Conservation (phyloP, 345 rosid genomes). For the Acer saccharum region DNA sequence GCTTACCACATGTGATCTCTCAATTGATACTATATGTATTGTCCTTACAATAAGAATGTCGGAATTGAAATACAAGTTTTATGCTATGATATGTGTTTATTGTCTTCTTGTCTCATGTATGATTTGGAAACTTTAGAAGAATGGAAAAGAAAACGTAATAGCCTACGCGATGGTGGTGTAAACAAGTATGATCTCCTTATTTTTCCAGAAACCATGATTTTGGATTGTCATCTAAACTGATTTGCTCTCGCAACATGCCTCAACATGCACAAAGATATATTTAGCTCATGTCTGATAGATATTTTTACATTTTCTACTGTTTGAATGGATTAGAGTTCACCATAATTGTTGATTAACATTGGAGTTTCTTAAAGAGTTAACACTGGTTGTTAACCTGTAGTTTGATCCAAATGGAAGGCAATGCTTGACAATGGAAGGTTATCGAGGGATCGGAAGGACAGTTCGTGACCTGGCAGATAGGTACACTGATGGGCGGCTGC, state of each 20-base stretch:
- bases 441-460: conserved; percentile 61
- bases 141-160: background rate
- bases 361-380: background rate
- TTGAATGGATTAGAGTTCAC: background rate
- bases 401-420: conserved; percentile 95
- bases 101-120: background rate
- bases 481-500: conserved; percentile 60
- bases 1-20: no score
- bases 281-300: background rate
- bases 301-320: background rate
- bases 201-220: background rate
- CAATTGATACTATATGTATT: no score
- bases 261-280: background rate
- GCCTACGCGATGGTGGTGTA: background rate
- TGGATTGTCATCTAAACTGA: background rate
- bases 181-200: background rate
- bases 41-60: background rate
- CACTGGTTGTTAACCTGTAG: conserved; percentile 33
- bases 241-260: background rate
- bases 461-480: conserved; percentile 48
- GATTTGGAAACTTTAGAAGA: background rate
- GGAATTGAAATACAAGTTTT: background rate
- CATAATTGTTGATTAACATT: background rate
- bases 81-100: background rate
- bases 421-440: conserved; percentile 83